Evolutionary conservation across 495 filamentous ascomycete species (phyloP), one percentile per base, ranked within the genome.

Genomic region (Lindgomyces ingoldianus): DNA sequence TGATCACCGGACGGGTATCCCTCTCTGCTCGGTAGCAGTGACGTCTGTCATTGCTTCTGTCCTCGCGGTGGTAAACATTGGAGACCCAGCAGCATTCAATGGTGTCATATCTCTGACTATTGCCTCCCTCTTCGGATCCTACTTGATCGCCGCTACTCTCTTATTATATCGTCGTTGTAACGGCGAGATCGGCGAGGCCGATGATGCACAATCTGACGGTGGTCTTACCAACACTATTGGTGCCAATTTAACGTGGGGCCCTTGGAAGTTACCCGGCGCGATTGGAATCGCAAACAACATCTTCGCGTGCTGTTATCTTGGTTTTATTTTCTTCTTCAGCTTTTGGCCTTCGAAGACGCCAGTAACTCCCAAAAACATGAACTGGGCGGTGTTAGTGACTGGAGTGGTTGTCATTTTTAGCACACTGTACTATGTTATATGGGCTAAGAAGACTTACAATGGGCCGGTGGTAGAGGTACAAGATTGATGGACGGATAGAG

Each of bases 1-100:
- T n/a, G 8, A 6, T n/a, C 6, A 12, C 2, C 69, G 76, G 16
- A 81, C 78, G 73, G 14, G 22, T 29, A 58, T 72, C 24, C 69
- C 70, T n/a, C n/a, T 66, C 8, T 58, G 67, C 46, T 47, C 69
- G 18, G 42, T 72, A 19, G n/a, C 52, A 11, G 26, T 68, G 41
- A 67, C 69, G 10, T 26, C 57, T 12, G 16, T 53, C 30, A 45
- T 66, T 41, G 24, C 49, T 10, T 27, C 27, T 29, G 16, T 70
- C 16, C 69, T 72, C 4, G 44, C 66, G 11, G 56, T 68, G 26
- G 65, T 71, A 26, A 65, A 60, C 44, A 56, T 71, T 30, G 69
- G 69, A 24, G 61, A 53, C 1, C 22, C 69, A 25, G 47, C 52
- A 1, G 69, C 69, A 16, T 60, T 69, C 60, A 62, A 69, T 26